These are phyloP conservation scores for Metschnikowia shivogae DNA, from an alignment of 805 yeast genomes.

Conservation along the genomic window DNA sequence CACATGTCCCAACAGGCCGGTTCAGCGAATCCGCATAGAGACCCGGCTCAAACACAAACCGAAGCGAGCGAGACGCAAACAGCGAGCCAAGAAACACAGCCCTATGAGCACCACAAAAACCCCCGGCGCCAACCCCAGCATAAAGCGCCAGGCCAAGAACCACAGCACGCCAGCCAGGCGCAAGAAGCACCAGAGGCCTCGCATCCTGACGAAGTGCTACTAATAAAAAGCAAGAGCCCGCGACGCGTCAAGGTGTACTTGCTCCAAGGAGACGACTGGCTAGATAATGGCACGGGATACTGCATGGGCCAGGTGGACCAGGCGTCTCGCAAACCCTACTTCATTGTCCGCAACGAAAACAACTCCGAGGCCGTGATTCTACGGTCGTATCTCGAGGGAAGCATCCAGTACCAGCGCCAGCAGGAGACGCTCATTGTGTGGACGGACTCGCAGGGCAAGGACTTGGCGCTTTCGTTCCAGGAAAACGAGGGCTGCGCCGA, in stretches of 20 bases:
- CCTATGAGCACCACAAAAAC: not conserved
- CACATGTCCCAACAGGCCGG: too few relatives aligned
- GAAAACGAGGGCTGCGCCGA: slow-evolving; percentile 86
- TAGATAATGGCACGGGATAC: slow-evolving; percentile 88
- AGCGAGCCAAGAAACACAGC: not conserved
- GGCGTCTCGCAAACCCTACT: slow-evolving; percentile 44
- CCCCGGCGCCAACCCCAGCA: not conserved
- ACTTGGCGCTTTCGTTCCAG: slow-evolving; percentile 87
- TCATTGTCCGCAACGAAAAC: slow-evolving; percentile 70
- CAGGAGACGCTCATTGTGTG: slow-evolving; percentile 93
- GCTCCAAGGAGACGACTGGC: slow-evolving; percentile 78
- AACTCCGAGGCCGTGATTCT: slow-evolving; percentile 56
- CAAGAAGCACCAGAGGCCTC: not conserved
- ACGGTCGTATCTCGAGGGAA: slow-evolving; percentile 64
- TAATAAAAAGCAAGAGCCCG: slow-evolving; percentile 33
- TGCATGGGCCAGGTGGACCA: slow-evolving; percentile 63
- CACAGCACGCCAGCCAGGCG: not conserved
- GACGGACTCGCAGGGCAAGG: slow-evolving; percentile 73
- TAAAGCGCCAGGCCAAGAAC: too few relatives aligned
- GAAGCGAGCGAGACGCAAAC: not conserved
- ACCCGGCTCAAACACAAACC: too few relatives aligned
- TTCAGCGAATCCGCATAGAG: too few relatives aligned
- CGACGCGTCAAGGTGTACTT: slow-evolving; percentile 90
- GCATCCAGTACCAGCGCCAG: slow-evolving; percentile 84
- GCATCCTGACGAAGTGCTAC: not conserved